Percentiles rank a stretch among this genome's conserved stretches.
Evolutionary conservation across 1,284 basidiomycete species (phyloP).

Genomic region (Neolentinus lepideus): DNA sequence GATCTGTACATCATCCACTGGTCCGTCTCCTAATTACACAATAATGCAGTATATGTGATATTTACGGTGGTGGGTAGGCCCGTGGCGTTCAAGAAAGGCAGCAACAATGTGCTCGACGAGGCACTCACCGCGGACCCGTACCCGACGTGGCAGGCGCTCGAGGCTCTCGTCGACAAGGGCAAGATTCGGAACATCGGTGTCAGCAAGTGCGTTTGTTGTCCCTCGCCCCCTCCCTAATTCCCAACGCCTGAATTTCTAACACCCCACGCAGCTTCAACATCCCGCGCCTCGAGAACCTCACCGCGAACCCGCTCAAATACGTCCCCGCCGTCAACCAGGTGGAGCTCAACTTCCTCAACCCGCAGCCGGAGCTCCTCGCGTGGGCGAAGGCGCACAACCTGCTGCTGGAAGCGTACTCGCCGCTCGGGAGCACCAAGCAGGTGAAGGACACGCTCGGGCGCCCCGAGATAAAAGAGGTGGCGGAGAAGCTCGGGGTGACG

Average conservation of each 20-base stretch:
- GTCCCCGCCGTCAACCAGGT: constrained; percentile 79
- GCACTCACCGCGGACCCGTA: constrained; percentile 68
- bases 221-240: neutral
- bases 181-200: constrained; percentile 83
- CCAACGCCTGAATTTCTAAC: constrained; percentile 7
- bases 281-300: constrained; percentile 52
- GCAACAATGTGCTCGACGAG: constrained; percentile 42
- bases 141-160: constrained; percentile 82
- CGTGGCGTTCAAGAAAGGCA: constrained; percentile 59
- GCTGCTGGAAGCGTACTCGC: constrained; percentile 75
- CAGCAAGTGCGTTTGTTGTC: constrained; percentile 49
- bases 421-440: constrained; percentile 59
- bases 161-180: constrained; percentile 70
- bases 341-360: constrained; percentile 77
- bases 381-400: constrained; percentile 60
- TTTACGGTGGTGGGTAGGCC: too few relatives aligned
- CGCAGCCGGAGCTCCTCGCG: constrained; percentile 76
- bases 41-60: too few relatives aligned
- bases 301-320: constrained; percentile 65
- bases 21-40: constrained; percentile 40
- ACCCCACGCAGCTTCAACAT: constrained; percentile 48
- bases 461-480: constrained; percentile 55
- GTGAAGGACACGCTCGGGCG: constrained; percentile 47
- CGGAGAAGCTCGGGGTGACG: constrained; percentile 59
- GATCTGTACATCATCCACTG: constrained; percentile 83